A percentile compares a stretch with the other conserved stretches of the same genome.
These are phyloP conservation scores for Calocybe cyanea DNA, from an alignment of 768 basidiomycete genomes.

Conservation along the genomic window DNA sequence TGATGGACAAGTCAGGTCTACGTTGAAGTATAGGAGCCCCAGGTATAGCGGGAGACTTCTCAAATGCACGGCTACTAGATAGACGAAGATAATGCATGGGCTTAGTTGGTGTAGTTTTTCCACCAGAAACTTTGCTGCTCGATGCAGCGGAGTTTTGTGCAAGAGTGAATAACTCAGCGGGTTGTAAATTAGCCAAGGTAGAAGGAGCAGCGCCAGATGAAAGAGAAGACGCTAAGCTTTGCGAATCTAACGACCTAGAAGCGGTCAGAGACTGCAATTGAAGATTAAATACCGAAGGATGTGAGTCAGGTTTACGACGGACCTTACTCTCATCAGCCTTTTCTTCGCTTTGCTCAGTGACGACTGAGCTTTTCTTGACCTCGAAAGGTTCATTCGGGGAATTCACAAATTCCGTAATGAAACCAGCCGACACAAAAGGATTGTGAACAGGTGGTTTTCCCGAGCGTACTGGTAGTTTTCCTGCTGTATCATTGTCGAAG, in stretches of 20 bases:
- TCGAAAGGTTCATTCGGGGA: neutral
- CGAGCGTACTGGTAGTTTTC: neutral
- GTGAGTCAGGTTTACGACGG: neutral
- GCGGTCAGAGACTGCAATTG: neutral
- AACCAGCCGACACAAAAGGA: slow-evolving; percentile 51
- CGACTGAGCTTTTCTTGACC: neutral
- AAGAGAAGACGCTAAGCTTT: neutral
- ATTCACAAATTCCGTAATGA: slow-evolving; percentile 41
- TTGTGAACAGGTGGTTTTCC: slow-evolving; percentile 25
- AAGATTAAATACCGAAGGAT: neutral
- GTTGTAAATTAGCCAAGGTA: neutral
- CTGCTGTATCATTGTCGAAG: neutral
- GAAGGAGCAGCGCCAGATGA: neutral
- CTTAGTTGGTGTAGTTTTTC: slow-evolving; percentile 8
- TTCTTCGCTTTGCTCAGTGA: neutral
- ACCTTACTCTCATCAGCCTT: slow-evolving; percentile 1
- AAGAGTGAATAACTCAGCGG: neutral
- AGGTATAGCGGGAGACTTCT: slow-evolving; percentile 16
- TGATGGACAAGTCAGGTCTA: neutral
- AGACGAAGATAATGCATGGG: slow-evolving; percentile 5
- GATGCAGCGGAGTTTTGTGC: slow-evolving; percentile 31
- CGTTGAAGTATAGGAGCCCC: neutral
- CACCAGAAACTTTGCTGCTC: slow-evolving; percentile 29
- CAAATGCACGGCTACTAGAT: slow-evolving; percentile 17
- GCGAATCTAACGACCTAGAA: neutral